These are phyloP conservation scores for Bathelium albidoporum DNA, from an alignment of 495 filamentous ascomycete genomes.

Conservation along the genomic window DNA sequence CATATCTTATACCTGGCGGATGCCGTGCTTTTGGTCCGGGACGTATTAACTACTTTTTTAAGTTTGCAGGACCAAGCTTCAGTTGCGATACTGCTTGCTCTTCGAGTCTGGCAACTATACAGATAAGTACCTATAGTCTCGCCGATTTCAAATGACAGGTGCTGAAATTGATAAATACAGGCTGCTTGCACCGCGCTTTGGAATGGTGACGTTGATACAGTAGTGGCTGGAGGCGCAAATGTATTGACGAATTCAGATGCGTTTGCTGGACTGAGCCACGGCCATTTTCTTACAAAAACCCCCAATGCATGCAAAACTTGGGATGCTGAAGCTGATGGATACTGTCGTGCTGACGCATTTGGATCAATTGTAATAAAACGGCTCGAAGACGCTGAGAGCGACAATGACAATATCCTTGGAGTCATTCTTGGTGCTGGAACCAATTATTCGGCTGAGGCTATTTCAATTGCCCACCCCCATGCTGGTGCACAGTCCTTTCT, in stretches of 20 bases:
- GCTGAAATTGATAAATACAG: too few relatives aligned
- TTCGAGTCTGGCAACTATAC: conserved; percentile 17
- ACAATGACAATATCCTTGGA: conserved; percentile 39
- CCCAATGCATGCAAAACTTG: conserved; percentile 20
- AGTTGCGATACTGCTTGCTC: conserved; percentile 20
- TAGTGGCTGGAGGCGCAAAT: conserved; percentile 17
- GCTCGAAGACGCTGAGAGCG: conserved; percentile 37
- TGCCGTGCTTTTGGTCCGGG: conserved; percentile 27
- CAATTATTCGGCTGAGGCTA: conserved; percentile 33
- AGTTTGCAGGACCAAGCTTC: conserved; percentile 15
- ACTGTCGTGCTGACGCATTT: conserved; percentile 34
- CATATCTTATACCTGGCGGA: conserved; percentile 27
- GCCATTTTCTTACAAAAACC: conserved; percentile 20
- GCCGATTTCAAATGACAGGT: neutral
- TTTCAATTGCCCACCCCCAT: conserved; percentile 33
- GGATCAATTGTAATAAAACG: conserved; percentile 38
- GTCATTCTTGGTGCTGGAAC: conserved; percentile 31
- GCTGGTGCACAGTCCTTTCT: conserved; percentile 20
- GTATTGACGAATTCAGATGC: conserved; percentile 23
- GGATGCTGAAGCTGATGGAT: conserved; percentile 21
- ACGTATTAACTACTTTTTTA: conserved; percentile 37
- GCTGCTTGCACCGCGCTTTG: conserved; percentile 14
- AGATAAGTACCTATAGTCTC: neutral
- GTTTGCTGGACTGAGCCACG: conserved; percentile 16
- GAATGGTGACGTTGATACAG: conserved; percentile 15